Conservation (phyloP, 805 yeast genomes). For the Wickerhamomyces strasburgensis region DNA sequence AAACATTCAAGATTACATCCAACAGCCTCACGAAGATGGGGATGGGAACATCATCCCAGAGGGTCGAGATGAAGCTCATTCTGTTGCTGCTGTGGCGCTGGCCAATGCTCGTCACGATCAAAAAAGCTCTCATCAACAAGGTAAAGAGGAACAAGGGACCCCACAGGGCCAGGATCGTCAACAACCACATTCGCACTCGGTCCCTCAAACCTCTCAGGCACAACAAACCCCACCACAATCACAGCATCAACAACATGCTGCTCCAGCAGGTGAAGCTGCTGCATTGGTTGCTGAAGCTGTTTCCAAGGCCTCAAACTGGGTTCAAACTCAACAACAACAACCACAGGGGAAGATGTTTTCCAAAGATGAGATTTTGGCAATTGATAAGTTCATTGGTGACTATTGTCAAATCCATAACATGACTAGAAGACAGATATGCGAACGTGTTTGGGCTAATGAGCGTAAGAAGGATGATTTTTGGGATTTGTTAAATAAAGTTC, state of each 20-base stretch:
- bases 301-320: constrained; percentile 33
- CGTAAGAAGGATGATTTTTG: constrained; percentile 86
- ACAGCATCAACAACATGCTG: constrained; percentile 1
- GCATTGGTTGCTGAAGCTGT: constrained; percentile 40
- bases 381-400: constrained; percentile 66
- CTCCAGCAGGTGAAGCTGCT: constrained; percentile 29
- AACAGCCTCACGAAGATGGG: constrained; percentile 20
- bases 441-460: constrained; percentile 82
- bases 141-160: constrained; percentile 5
- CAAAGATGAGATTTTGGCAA: constrained; percentile 59
- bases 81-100: constrained; percentile 24
- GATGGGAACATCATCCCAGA: constrained; percentile 25
- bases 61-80: constrained; percentile 13
- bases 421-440: constrained; percentile 66
- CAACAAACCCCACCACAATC: constrained; percentile 2
- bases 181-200: too few relatives aligned
- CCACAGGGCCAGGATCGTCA: too few relatives aligned
- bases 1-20: constrained; percentile 28
- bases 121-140: constrained; percentile 4
- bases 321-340: constrained; percentile 1
- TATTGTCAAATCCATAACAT: constrained; percentile 62
- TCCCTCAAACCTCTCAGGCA: too few relatives aligned
- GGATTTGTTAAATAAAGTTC: constrained; percentile 73
- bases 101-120: constrained; percentile 11
- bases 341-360: constrained; percentile 39